Base-by-base conservation (phyloP, 1,284 basidiomycete genomes). In the Volvariella surrecta region DNA sequence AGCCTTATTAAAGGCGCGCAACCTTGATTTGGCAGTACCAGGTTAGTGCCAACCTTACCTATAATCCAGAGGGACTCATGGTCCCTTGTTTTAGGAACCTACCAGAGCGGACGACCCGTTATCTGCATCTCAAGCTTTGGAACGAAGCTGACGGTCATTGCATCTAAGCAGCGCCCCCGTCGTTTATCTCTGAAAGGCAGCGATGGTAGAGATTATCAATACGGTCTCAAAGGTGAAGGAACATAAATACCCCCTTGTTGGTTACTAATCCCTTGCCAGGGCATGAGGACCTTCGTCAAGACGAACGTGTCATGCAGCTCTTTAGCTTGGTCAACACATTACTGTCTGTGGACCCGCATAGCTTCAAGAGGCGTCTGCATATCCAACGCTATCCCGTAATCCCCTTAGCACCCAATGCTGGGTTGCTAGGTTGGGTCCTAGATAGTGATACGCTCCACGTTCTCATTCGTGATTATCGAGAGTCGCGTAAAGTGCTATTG, bases 381-480 rank as follows among this genome's bases (percentile, higher is more conserved):
- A 96, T 99, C 45, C 94, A 95, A 59, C 79, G 85, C 43, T 99
- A 82, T 67, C 83, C 93, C 8, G 90, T 98, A 48, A 98, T 91
- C 50, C 96, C 96, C 1, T 70, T 99, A 28, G 95, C 95, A 18
- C 95, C 96, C 1, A 96, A 97, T 55, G 95, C 91, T 3, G 96
- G 96, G 59, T 73, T 99, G 38, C 61, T 96, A 43, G 95, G 94
- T 24, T 98, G 93, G 92, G 91, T 99, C 2, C 85, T 89, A 56
- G 92, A 97, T 57, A 95, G 88, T 48, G 96, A 99, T 59, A 99
- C 96, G 1, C 71, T 99, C n/a, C 96, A 99, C 58, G 90, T 98
- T 28, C 79, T 99, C 28, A 94, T 99, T 62, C 87, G 93, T 58
- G 93, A 94, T 57, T 95, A 96, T 58, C 81, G 91, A 42, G 93